Base-by-base conservation (phyloP, 78 protist genomes). In the Salpingoeca rosetta region DNA sequence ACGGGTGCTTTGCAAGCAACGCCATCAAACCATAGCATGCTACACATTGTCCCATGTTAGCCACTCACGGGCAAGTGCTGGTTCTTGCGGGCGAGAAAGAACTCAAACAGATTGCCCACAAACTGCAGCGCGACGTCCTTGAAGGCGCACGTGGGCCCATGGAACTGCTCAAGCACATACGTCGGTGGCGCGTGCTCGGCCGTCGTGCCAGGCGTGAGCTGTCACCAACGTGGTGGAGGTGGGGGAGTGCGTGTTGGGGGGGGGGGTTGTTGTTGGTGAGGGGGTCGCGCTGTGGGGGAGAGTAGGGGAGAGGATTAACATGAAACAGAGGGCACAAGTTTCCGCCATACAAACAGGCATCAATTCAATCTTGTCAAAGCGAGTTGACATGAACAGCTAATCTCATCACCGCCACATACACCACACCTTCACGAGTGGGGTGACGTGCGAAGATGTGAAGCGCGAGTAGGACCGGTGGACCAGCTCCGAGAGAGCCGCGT, bases 121-220 rank as follows among this genome's bases (percentile, higher is more conserved):
- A 91, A 76, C 65, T 93, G 95, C 88, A 93, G 90, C 38, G 95
- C 93, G n/a, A 93, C 92, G 83, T 93, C 95, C 80, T 93, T 93
- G 91, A 90, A 93, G 37, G 94, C 89, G 76, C 83, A 84, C 35
- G 93, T 93, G 28, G 95, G 95, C 1, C 96, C 96, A 44, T 93
- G 96, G 80, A 85, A 91, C 44, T 87, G 84, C 85, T 93, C 96
- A 57, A 89, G 86, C 36, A 91, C 76, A 75, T 0, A 22, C 57
- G 17, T 24, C 36, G 41, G 10, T 82, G 56, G 22, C 51, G 2
- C 31, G 12, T 2, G 73, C n/a, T 65, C 45, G 1, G 31, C 35
- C 74, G 25, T 3, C 2, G 40, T 10, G 83, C 25, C 2, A 2
- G 65, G 87, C 45, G 3, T 73, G 17, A 36, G 35, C 36, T 26